Percentiles rank a stretch among this genome's conserved stretches.
Evolutionary conservation across 23 red algal genomes (phyloP).

Genomic region (Cyanidiococcus yangmingshanensis): DNA sequence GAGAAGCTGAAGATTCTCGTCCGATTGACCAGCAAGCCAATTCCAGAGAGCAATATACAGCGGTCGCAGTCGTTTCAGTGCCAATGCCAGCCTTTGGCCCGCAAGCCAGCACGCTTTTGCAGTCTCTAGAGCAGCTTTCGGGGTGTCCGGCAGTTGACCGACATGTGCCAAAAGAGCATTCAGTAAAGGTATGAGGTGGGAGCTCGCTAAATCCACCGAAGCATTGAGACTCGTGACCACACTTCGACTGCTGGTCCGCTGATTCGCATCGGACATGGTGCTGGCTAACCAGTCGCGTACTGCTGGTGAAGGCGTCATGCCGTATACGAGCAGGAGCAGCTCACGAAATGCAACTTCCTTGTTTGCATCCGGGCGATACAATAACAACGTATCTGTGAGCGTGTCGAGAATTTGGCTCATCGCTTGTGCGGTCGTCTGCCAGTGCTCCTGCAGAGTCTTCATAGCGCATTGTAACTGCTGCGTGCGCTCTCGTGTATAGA

Average conservation of each 20-base stretch:
- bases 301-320: neutral
- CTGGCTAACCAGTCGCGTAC: neutral
- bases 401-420: neutral
- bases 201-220: no score
- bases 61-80: neutral
- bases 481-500: neutral
- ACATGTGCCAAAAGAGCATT: constrained; percentile 9
- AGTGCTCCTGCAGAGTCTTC: neutral
- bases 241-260: neutral
- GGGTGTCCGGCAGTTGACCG: neutral
- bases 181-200: neutral
- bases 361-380: neutral
- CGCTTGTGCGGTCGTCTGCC: neutral
- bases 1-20: neutral
- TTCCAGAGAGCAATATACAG: neutral
- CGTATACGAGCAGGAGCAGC: neutral
- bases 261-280: neutral
- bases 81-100: neutral
- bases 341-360: neutral
- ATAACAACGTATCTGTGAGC: neutral
- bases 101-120: neutral
- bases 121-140: neutral
- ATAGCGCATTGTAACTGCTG: neutral
- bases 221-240: neutral
- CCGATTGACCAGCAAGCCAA: neutral